These are phyloP conservation scores for Fonsecaea multimorphosa DNA, from an alignment of 2,329 filamentous ascomycete species.

Conservation along the genomic window DNA sequence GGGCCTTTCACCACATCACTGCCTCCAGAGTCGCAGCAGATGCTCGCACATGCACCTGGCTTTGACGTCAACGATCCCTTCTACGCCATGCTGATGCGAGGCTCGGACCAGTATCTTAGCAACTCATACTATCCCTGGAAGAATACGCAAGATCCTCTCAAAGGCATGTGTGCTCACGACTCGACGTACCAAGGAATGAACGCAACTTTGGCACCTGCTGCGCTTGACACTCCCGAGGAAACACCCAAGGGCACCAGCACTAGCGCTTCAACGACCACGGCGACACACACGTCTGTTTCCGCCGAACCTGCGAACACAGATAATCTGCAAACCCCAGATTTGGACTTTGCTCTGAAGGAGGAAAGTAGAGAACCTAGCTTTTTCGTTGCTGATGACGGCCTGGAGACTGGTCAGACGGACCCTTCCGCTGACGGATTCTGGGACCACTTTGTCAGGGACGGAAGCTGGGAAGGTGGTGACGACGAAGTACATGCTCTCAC, in stretches of 20 bases:
- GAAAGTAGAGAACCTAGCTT: constrained; percentile 29
- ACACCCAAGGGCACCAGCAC: background rate
- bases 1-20: constrained; percentile 58
- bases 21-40: constrained; percentile 60
- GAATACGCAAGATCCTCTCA: constrained; percentile 44
- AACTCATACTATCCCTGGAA: constrained; percentile 55
- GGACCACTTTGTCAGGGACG: constrained; percentile 39
- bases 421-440: constrained; percentile 38
- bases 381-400: constrained; percentile 1
- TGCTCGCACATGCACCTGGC: constrained; percentile 52
- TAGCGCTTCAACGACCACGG: constrained; percentile 3
- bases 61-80: constrained; percentile 55
- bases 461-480: constrained; percentile 34
- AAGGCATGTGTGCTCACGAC: constrained; percentile 41
- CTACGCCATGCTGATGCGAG: constrained; percentile 55
- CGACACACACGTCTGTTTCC: constrained; percentile 8
- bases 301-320: constrained; percentile 8
- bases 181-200: constrained; percentile 47
- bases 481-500: background rate
- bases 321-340: constrained; percentile 18
- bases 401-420: constrained; percentile 33
- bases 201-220: constrained; percentile 49
- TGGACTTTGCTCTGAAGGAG: constrained; percentile 36
- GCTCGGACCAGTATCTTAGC: constrained; percentile 48
- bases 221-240: constrained; percentile 40